Evolutionary conservation across 192 early-diverging fungal species (phyloP).

Genomic region (Mortierella antarctica): DNA sequence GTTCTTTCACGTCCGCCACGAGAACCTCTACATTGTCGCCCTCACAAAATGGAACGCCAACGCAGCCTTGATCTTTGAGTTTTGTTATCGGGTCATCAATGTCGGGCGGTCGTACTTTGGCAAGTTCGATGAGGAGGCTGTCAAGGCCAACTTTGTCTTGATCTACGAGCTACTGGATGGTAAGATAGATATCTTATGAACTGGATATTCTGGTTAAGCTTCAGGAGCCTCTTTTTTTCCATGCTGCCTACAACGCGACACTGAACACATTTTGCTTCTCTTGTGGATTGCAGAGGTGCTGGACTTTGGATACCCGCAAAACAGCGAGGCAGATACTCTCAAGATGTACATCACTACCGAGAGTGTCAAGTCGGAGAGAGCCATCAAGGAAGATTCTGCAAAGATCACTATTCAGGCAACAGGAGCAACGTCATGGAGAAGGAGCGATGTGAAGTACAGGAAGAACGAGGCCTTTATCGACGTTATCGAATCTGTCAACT

Average conservation of each 20-base stretch:
- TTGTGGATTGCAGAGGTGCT: conserved; percentile 67
- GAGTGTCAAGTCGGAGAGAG: conserved; percentile 81
- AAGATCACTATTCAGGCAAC: conserved; percentile 97
- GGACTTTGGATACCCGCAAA: conserved; percentile 91
- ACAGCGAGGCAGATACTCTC: conserved; percentile 84
- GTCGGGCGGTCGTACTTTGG: conserved; percentile 84
- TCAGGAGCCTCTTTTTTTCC: background rate
- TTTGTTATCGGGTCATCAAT: conserved; percentile 78
- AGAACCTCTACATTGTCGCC: conserved; percentile 94
- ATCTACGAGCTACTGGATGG: conserved; percentile 89
- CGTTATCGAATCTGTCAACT: conserved; percentile 97
- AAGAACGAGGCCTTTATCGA: conserved; percentile 97
- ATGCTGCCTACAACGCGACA: background rate
- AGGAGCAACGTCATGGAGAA: conserved; percentile 92
- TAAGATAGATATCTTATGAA: conserved; percentile 17
- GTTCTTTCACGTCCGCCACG: conserved; percentile 97
- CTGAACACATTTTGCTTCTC: background rate
- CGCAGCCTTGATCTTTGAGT: conserved; percentile 85
- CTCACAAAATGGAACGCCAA: conserved; percentile 83
- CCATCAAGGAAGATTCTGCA: conserved; percentile 68
- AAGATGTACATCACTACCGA: conserved; percentile 91
- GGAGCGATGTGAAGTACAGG: conserved; percentile 93
- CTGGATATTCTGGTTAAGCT: background rate
- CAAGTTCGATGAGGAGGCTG: conserved; percentile 83
- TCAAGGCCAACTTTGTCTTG: conserved; percentile 89